phyloP scores from a whole-genome alignment of 306 rosid genomes.

The Sicyos baderoa region DNA sequence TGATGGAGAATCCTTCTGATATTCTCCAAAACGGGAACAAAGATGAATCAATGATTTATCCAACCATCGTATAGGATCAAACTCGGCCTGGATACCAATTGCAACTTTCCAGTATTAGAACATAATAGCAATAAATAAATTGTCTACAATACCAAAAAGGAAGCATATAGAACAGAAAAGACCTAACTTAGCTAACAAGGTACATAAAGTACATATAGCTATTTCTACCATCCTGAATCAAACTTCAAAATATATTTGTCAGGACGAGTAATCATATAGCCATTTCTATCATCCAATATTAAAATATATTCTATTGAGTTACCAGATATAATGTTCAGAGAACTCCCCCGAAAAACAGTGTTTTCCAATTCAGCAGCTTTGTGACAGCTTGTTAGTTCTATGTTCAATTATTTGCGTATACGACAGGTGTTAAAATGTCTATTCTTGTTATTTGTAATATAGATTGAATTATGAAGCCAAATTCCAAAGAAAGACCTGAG shows the following conservation, averaged over 20 bases:
- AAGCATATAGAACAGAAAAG: slow-evolving; percentile 8
- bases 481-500: not conserved
- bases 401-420: not conserved
- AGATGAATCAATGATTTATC: slow-evolving; percentile 85
- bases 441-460: not conserved
- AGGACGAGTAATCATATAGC: too few species aligned
- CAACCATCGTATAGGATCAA: slow-evolving; percentile 98
- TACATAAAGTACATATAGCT: too few species aligned
- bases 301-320: not conserved
- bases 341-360: not conserved
- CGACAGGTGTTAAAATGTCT: not conserved
- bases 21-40: slow-evolving; percentile 90
- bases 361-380: not conserved
- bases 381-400: not conserved
- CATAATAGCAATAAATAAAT: slow-evolving; percentile 2
- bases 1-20: slow-evolving; percentile 71
- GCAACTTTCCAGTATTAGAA: slow-evolving; percentile 21
- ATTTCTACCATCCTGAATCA: not conserved
- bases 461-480: not conserved
- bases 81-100: slow-evolving; percentile 68
- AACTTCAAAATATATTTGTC: too few species aligned
- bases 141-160: not conserved
- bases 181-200: not conserved
- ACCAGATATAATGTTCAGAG: not conserved
- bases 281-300: not conserved